Evolutionary conservation across 2,329 filamentous ascomycete genomes (phyloP), one percentile per base, ranked within the genome.

Genomic region (Knufia petricola): DNA sequence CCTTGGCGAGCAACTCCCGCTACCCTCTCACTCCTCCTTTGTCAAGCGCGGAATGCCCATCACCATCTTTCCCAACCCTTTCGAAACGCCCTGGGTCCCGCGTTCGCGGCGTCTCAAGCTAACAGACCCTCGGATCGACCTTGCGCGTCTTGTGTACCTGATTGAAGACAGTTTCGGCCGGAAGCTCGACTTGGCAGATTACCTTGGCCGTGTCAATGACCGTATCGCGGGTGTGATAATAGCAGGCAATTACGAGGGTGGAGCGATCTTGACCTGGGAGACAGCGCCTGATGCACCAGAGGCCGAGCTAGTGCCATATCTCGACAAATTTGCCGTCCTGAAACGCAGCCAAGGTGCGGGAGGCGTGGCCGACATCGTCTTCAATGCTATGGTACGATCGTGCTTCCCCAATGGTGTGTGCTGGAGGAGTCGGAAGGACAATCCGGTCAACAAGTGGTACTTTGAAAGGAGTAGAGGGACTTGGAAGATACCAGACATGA

Each of bases 381-480:
- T 96, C 69, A 95, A 94, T 54, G 84, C 88, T 28, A 94, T 98
- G 85, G 87, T 95, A 3, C 78, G 85, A 23, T 81, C 83, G 17
- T 95, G 89, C 59, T 94, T 96, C 57, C 89, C 89, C 0, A 68
- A 79, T 2, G 92, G 92, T 1, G 85, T 96, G 1, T 94, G 89
- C 61, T 98, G 92, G 92, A 76, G 89, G 49, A 94, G 86, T 63
- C 75, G 92, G 45, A 84, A 84, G 61, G 80, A 89, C 62, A 96
- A 98, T 61, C 90, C 89, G 0, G 92, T 98, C 3, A 98, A 98
- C 63, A 95, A 95, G 64, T 98, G 92, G 92, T 98, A 98, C 65
- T 95, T 96, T 67, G 92, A 98, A 67, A 76, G 92, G 41, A 87
- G 86, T 2, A 71, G 78, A 41, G 92, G 92, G 0, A 89, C 82